Evolutionary conservation across 2,329 filamentous ascomycete genomes (phyloP).

Genomic region (Amauroascus verrucosus): DNA sequence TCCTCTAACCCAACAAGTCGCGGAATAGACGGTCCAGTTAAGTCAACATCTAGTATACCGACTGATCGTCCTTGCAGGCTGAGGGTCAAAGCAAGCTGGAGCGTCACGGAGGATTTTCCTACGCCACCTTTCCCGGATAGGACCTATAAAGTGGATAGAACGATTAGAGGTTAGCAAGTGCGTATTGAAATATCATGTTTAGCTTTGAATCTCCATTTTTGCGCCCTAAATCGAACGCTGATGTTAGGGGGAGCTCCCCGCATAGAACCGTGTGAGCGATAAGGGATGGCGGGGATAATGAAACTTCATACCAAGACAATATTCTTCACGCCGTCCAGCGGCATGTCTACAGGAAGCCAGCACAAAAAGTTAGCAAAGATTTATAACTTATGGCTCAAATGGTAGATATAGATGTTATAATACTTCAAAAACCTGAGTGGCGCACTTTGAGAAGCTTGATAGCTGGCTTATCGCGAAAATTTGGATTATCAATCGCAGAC

Average conservation of each 20-base stretch:
- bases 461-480: not conserved
- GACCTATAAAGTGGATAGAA: conserved; percentile 36
- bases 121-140: conserved; percentile 97
- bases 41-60: conserved; percentile 88
- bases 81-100: conserved; percentile 84
- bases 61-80: conserved; percentile 77
- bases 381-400: not conserved
- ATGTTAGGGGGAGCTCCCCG: not conserved
- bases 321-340: conserved; percentile 36
- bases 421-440: not conserved
- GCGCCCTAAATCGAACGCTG: not conserved
- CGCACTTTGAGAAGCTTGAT: not conserved
- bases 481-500: conserved; percentile 10
- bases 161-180: not conserved
- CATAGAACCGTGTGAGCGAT: conserved; percentile 20
- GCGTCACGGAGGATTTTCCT: conserved; percentile 95
- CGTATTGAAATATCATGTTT: not conserved
- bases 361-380: not conserved
- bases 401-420: not conserved
- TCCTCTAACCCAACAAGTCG: conserved; percentile 85
- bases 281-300: conserved; percentile 23
- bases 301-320: conserved; percentile 29
- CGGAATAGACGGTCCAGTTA: conserved; percentile 93
- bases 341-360: conserved; percentile 24
- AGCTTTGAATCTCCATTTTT: not conserved